Evolutionary conservation across 2,329 filamentous ascomycete species (phyloP).

Genomic region (Ceratocystis huliohia): DNA sequence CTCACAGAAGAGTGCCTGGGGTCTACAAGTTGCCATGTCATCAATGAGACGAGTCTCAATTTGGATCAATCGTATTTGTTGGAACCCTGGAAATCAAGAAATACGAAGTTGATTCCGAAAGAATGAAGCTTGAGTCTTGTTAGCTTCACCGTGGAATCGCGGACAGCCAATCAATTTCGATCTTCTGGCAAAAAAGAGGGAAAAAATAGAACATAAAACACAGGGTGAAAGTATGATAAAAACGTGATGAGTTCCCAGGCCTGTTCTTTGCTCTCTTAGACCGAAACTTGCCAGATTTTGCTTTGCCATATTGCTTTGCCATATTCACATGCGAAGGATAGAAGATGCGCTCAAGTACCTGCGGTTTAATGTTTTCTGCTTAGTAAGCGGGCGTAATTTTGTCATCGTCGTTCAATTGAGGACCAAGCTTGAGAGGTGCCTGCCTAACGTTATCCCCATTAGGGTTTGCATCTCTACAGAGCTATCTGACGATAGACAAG

Average conservation of each 20-base stretch:
- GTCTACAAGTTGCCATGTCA: neutral
- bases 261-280: neutral
- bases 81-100: neutral
- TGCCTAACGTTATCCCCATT: too few species aligned
- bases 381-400: too few species aligned
- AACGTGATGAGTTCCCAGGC: neutral
- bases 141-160: neutral
- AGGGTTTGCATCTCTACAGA: too few species aligned
- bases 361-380: too few species aligned
- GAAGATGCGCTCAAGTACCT: too few species aligned
- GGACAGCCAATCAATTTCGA: neutral
- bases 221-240: neutral
- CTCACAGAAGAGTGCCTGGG: neutral
- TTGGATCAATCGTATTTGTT: neutral
- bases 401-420: too few species aligned
- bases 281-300: neutral
- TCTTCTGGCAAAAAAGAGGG: neutral
- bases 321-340: too few species aligned
- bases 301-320: neutral
- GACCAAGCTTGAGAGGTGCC: too few species aligned
- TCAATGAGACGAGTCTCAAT: neutral
- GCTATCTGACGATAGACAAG: too few species aligned
- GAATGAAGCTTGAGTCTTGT: neutral
- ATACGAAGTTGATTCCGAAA: neutral
- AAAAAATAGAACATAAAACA: neutral